Evolutionary conservation across 2,329 filamentous ascomycete species (phyloP), one percentile per base, ranked within the genome.

Genomic region (Talaromyces sp.): DNA sequence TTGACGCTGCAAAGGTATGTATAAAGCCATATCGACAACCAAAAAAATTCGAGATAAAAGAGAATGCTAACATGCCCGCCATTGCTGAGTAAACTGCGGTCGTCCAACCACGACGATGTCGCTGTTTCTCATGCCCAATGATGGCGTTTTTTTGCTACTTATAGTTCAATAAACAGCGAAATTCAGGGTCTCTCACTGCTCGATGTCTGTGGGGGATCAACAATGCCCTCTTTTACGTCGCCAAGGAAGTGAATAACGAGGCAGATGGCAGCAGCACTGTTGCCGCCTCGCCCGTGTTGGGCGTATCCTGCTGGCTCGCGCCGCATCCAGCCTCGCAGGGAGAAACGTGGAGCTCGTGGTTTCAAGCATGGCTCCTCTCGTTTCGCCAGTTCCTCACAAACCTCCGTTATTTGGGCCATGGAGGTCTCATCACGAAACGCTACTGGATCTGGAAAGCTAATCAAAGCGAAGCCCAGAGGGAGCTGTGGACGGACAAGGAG

Each of bases 371-470:
- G 86, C 77, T 80, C n/a, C 77, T 91, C 14, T 90, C 86, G 77
- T 72, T 85, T 58, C 80, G 82, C 51, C 88, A 91, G 67, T 77
- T 89, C 14, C 74, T 80, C 13, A 89, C 88, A 81, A 90, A 91
- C 67, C 68, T 89, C 14, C 82, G 80, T 70, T 87, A 87, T 64
- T 59, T 67, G 11, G 89, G 89, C 0, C 83, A 87, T 1, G 89
- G 89, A 13, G 89, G 89, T 0, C 75, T 91, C 3, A 86, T 84
- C 61, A 82, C 86, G 17, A 65, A 81, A 74, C 83, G 89, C 6
- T 91, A 91, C 70, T 87, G 84, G 72, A 88, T 90, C 65, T 91
- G 87, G 88, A 91, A 91, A 68, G 78, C 79, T 4, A 80, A 82
- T 6, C 88, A 91, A 71, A 80, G 82, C 0, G 76, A 83, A 43